Conservation (phyloP, 2,329 filamentous ascomycete genomes). For the Byssochlamys sp. region DNA sequence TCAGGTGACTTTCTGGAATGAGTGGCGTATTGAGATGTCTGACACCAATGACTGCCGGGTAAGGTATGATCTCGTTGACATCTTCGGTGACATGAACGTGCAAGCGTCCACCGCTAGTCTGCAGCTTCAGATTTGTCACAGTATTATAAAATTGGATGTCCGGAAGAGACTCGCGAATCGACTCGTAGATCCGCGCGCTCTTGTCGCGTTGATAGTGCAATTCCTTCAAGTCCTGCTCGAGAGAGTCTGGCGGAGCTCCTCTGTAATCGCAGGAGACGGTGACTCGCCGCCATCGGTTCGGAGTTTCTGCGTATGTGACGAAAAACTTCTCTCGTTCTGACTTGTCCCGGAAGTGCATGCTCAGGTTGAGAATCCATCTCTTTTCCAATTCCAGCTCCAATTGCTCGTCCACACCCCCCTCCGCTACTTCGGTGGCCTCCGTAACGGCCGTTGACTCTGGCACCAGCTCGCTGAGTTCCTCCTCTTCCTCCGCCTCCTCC, state of each 20-base stretch:
- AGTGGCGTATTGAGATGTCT: conserved; percentile 52
- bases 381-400: conserved; percentile 74
- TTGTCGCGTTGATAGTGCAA: conserved; percentile 84
- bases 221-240: conserved; percentile 71
- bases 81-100: conserved; percentile 98
- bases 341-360: conserved; percentile 93
- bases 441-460: background rate
- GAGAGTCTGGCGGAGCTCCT: conserved; percentile 64
- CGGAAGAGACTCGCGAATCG: conserved; percentile 80
- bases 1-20: conserved; percentile 63
- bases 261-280: conserved; percentile 93
- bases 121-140: conserved; percentile 87
- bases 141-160: conserved; percentile 95
- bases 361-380: conserved; percentile 91
- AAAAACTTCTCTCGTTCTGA: conserved; percentile 96
- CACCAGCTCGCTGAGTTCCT: background rate
- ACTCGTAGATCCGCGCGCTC: conserved; percentile 83
- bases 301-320: conserved; percentile 77
- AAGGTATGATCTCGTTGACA: conserved; percentile 84
- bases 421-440: conserved; percentile 3
- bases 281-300: conserved; percentile 72
- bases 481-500: background rate
- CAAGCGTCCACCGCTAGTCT: conserved; percentile 76
- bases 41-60: conserved; percentile 64
- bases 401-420: conserved; percentile 20